These are phyloP conservation scores for Leishmania gerbilli DNA, from an alignment of 208 protist species.

Conservation along the genomic window DNA sequence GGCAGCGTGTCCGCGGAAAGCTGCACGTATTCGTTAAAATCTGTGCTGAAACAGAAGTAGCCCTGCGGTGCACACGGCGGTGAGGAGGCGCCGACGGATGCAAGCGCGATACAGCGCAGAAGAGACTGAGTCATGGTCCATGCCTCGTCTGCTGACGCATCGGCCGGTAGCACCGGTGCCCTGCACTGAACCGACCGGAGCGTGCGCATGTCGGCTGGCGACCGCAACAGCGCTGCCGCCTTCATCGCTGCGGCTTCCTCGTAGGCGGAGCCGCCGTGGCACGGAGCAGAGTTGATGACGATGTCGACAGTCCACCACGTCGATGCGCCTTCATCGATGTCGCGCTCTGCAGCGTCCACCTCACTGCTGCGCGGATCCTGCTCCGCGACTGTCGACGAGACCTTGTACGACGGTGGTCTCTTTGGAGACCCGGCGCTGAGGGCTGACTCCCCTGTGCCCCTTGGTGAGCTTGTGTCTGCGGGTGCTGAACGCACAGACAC, in stretches of 20 bases:
- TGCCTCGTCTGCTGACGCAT: conserved; percentile 21
- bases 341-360: not conserved
- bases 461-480: not conserved
- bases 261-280: not conserved
- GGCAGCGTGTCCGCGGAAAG: conserved; percentile 43
- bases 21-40: conserved; percentile 45
- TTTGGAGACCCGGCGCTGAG: not conserved
- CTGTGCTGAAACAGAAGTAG: conserved; percentile 56
- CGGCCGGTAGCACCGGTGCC: conserved; percentile 27
- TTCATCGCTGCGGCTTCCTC: conserved; percentile 4
- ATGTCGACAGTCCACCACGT: conserved; percentile 38
- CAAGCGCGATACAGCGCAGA: conserved; percentile 29
- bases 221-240: conserved; percentile 14
- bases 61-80: conserved; percentile 23
- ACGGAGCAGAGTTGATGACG: not conserved
- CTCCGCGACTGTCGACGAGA: not conserved
- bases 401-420: not conserved
- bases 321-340: not conserved
- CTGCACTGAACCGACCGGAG: conserved; percentile 27
- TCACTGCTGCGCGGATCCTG: not conserved
- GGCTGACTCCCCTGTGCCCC: not conserved
- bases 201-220: conserved; percentile 20
- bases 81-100: conserved; percentile 9
- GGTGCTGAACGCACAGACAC: not conserved
- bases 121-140: conserved; percentile 30